Conservation (phyloP, 2,329 filamentous ascomycete species). For the Colletotrichum siamense region DNA sequence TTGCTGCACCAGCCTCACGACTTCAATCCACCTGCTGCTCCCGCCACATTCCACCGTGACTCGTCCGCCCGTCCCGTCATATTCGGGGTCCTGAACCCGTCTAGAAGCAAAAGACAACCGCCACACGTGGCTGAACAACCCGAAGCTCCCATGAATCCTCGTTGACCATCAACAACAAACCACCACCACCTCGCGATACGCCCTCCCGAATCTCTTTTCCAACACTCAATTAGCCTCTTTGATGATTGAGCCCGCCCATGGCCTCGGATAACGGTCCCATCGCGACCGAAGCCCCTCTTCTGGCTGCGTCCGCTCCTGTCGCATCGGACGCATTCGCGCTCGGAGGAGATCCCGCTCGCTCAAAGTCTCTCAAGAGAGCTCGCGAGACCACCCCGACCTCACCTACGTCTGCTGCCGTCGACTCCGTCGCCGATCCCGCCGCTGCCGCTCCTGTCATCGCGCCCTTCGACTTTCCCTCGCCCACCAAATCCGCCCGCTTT, state of each 20-base stretch:
- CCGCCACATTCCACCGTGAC: constrained; percentile 21
- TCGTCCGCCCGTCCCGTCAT: constrained; percentile 20
- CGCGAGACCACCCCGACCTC: constrained; percentile 48
- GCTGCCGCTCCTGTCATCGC: not conserved
- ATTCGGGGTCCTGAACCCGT: constrained; percentile 18
- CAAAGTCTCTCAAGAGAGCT: constrained; percentile 46
- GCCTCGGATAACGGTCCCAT: constrained; percentile 59
- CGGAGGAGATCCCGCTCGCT: constrained; percentile 36
- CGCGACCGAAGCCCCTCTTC: constrained; percentile 55
- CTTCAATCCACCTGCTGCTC: constrained; percentile 6
- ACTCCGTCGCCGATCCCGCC: constrained; percentile 16
- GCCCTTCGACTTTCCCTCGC: constrained; percentile 40
- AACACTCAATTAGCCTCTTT: not conserved
- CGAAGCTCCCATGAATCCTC: constrained; percentile 19
- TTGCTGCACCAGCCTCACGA: not conserved
- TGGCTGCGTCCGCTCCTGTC: constrained; percentile 39
- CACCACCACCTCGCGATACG: constrained; percentile 10
- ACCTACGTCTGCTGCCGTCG: constrained; percentile 33
- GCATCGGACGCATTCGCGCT: constrained; percentile 44
- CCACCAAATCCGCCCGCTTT: constrained; percentile 59
- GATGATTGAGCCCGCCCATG: constrained; percentile 42
- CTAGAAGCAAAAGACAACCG: constrained; percentile 10
- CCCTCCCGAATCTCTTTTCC: not conserved
- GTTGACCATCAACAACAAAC: constrained; percentile 16
- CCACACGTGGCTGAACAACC: constrained; percentile 21